These are phyloP conservation scores for Reutealis trisperma DNA, from an alignment of 345 rosid genomes.

Conservation along the genomic window DNA sequence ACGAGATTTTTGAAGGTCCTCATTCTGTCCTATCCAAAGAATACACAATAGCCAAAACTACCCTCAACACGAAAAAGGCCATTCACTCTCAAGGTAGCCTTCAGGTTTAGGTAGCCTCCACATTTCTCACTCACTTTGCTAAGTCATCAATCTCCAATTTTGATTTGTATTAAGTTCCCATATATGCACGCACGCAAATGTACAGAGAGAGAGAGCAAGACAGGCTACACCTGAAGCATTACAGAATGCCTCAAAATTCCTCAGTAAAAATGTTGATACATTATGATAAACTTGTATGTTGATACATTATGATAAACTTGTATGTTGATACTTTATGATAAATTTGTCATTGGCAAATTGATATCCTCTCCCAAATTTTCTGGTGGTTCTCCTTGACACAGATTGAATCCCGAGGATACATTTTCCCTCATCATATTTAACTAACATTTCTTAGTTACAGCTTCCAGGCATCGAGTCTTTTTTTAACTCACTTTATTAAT, in stretches of 20 bases:
- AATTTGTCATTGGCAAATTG: background rate
- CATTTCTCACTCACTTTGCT: background rate
- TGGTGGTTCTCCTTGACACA: background rate
- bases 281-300: background rate
- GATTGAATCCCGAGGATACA: background rate
- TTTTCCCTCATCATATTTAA: background rate
- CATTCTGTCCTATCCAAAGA: background rate
- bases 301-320: background rate
- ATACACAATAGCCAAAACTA: too few species aligned
- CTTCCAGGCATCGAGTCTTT: background rate
- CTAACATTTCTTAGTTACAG: background rate
- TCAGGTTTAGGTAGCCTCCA: too few species aligned
- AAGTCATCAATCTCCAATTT: background rate
- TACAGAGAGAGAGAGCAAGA: too few species aligned
- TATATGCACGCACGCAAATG: too few species aligned
- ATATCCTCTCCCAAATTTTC: background rate
- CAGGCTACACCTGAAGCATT: too few species aligned
- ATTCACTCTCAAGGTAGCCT: too few species aligned
- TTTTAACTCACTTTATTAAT: background rate
- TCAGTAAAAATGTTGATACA: background rate
- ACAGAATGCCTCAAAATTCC: too few species aligned
- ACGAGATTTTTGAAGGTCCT: background rate
- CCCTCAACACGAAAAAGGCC: too few species aligned
- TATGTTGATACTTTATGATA: background rate
- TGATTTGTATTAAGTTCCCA: too few species aligned